Evolutionary conservation across 2,329 filamentous ascomycete genomes (phyloP), one percentile per base, ranked within the genome.

Genomic region (Beauveria sp.): DNA sequence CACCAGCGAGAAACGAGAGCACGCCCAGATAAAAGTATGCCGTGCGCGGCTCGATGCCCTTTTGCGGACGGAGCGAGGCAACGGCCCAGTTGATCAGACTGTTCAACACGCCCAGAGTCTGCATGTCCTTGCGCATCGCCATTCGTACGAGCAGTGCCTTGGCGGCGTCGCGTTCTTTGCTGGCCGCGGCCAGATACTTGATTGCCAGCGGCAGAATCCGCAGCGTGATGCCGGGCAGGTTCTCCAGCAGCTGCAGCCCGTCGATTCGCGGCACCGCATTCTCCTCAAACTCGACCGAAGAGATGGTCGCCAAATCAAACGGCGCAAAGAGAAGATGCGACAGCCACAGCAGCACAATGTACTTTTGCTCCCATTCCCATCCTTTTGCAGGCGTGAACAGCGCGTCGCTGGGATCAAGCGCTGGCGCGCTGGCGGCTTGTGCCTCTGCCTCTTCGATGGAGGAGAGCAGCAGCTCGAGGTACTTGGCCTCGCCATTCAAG

Each of bases 161-260:
- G n/a, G 95, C 93, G 10, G 92, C 91, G 73, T 95, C 91, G 62
- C 90, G 85, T 71, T 97, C 93, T 68, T 96, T 97, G 0, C 93
- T 91, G 0, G 93, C 83, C 1, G 84, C 85, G 6, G 83, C 78
- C 18, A 98, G 81, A 69, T 91, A 90, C 62, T 83, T 81, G 60
- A 91, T 77, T 7, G 87, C 90, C 28, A 96, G 73, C 0, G 85
- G 84, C 5, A 96, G 77, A 10, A 95, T 79, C 16, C 91, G 83
- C 6, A 84, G 76, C 0, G 90, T 83, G 62, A 97, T 83, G 2
- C 83, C 83, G 0, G 93, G 91, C 1, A 91, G 76, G 38, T 83
- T 75, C 1, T 72, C 67, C 0, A 88, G 83, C 74, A 89, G 82
- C 9, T 72, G 69, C 20, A 91, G 75, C 1, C 79, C 81, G 0